These are phyloP conservation scores for Sporothrix curviconia DNA, from an alignment of 2,329 filamentous ascomycete genomes.

Conservation along the genomic window DNA sequence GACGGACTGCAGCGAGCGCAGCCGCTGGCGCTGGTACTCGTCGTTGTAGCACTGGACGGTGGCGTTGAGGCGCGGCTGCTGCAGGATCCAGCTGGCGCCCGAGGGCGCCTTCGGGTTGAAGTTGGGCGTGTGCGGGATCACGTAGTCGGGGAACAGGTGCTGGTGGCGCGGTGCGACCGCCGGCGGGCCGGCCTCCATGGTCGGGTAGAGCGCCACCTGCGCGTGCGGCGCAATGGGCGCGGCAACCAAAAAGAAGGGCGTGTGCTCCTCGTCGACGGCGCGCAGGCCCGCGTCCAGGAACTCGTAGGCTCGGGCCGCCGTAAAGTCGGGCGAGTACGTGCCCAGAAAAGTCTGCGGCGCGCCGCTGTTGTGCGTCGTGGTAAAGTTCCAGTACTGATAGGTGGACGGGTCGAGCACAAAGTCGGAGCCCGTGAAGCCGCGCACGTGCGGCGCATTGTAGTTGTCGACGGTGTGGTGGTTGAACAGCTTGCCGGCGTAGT, in stretches of 20 bases:
- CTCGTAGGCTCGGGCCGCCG: not conserved
- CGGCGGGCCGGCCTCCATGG: slow-evolving; percentile 16
- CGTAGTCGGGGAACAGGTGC: slow-evolving; percentile 52
- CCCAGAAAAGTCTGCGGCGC: slow-evolving; percentile 48
- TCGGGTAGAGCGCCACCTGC: slow-evolving; percentile 34
- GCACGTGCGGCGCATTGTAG: slow-evolving; percentile 50
- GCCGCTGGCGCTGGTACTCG: slow-evolving; percentile 42
- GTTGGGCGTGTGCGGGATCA: slow-evolving; percentile 53
- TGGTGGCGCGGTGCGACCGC: slow-evolving; percentile 53
- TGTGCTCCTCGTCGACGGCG: slow-evolving; percentile 34
- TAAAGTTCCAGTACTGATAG: slow-evolving; percentile 56
- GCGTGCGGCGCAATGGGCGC: slow-evolving; percentile 62
- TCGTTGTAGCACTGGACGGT: slow-evolving; percentile 42
- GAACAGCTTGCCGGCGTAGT: slow-evolving; percentile 57
- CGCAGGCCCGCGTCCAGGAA: slow-evolving; percentile 49
- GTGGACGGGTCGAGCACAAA: slow-evolving; percentile 56
- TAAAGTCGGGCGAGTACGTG: slow-evolving; percentile 31
- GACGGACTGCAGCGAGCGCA: slow-evolving; percentile 46
- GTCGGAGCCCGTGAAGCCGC: slow-evolving; percentile 52
- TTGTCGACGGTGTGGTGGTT: slow-evolving; percentile 56
- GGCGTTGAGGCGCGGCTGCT: slow-evolving; percentile 35
- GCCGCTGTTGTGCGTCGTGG: slow-evolving; percentile 49
- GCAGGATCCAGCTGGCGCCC: slow-evolving; percentile 39
- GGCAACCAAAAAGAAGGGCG: slow-evolving; percentile 62
- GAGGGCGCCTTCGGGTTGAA: slow-evolving; percentile 56